Percentiles rank a stretch among this genome's conserved stretches.
phyloP scores from a whole-genome alignment of 2,329 filamentous ascomycete species.

The Apiospora koreana region DNA sequence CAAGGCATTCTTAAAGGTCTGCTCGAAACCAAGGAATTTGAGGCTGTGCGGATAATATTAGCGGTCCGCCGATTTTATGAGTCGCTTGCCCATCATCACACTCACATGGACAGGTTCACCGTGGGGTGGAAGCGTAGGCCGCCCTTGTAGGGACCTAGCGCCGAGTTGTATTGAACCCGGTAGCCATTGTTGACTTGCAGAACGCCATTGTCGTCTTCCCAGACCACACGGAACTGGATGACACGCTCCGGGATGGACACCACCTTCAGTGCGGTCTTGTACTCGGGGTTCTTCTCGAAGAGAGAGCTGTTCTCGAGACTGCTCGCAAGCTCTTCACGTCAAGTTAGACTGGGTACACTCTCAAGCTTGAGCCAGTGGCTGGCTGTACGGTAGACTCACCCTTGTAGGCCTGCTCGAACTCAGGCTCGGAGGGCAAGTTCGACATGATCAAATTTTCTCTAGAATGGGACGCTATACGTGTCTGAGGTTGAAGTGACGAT shows the following conservation, averaged over 20 bases:
- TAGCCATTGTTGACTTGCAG: constrained; percentile 92
- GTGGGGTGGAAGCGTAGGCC: constrained; percentile 93
- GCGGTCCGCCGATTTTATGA: too few species aligned
- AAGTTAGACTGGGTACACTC: neutral
- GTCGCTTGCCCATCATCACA: neutral
- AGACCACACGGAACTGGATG: constrained; percentile 95
- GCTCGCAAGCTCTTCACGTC: constrained; percentile 76
- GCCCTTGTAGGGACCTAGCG: constrained; percentile 96
- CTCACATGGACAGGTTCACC: constrained; percentile 71
- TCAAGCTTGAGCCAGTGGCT: constrained; percentile 21
- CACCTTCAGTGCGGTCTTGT: constrained; percentile 85
- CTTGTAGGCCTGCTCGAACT: constrained; percentile 98
- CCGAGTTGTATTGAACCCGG: constrained; percentile 98
- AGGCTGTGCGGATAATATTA: constrained; percentile 46
- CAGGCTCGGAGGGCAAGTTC: constrained; percentile 83
- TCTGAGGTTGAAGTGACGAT: neutral
- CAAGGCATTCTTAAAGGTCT: constrained; percentile 99
- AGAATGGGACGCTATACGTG: neutral
- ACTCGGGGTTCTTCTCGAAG: constrained; percentile 93
- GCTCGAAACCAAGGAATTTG: constrained; percentile 98
- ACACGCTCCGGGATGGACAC: constrained; percentile 90
- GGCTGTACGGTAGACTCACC: constrained; percentile 55
- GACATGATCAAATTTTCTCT: constrained; percentile 58
- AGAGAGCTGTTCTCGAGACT: constrained; percentile 93
- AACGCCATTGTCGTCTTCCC: constrained; percentile 91